Base-by-base conservation (phyloP, 2,329 filamentous ascomycete species). In the Talaromyces amestolkiae region DNA sequence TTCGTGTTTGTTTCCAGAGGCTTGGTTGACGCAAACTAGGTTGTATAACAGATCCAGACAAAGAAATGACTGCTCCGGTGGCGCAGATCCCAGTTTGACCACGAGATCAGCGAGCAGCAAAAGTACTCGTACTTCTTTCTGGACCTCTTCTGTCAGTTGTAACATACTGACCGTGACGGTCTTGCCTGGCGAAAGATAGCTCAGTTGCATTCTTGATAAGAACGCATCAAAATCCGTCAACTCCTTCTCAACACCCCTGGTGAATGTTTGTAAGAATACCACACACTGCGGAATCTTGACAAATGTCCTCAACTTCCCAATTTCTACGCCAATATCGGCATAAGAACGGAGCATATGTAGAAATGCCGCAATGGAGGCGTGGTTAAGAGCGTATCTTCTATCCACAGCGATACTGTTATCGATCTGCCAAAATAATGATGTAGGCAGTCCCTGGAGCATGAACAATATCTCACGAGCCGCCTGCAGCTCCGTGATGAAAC, bases 371-470 rank as follows among this genome's bases (percentile, higher is more conserved):
- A 64, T 72, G 0, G 78, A 79, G 39, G 75, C 68, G 69, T 80
- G 74, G 10, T 66, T 67, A 31, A 78, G 64, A 24, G 68, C 69
- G 69, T 80, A 80, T 63, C 74, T 73, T 27, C 76, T 70, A 59
- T 80, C 77, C 49, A 81, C 69, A 65, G 73, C 72, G n/a, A 80
- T 69, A 3, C 66, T 68, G 41, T 73, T 69, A 41, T 77, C 73
- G 22, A 75, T 37, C 62, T 73, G 70, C 80, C 76, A 69, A 71
- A 93, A 97, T 1, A 97, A 73, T 1, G 87, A 89, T 2, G 91
- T 94, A 6, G 88, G 85, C 3, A 95, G 80, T 0, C 93, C 93
- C 63, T 87, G 86, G 0, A 98, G 84, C 91, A 97, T 96, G 71
- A 92, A 94, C 0, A 97, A 81, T 0, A 87, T 86, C 72, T 98